phyloP scores from a whole-genome alignment of 1,284 basidiomycete species.

The Ustilago bromivora region DNA sequence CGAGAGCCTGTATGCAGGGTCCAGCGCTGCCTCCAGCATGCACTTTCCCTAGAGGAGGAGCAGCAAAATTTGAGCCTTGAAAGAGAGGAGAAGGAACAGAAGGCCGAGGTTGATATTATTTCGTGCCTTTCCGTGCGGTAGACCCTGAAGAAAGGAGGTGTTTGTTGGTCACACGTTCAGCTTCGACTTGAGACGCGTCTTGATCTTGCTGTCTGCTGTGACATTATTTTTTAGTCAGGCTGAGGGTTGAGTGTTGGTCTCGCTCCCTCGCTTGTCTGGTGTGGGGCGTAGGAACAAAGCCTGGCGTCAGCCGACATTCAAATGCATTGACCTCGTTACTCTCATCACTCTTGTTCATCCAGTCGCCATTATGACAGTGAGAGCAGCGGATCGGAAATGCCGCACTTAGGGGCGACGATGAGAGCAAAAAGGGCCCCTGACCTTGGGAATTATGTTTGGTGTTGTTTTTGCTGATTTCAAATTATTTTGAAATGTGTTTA shows the following conservation, averaged over 20 bases:
- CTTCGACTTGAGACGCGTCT: conserved; percentile 23
- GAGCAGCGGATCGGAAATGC: not conserved
- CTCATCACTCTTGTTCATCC: not conserved
- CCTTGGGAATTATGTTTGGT: conserved; percentile 2
- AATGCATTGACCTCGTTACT: not conserved
- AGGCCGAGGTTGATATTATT: not conserved
- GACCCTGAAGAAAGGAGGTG: not conserved
- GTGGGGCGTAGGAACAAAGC: not conserved
- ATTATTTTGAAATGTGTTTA: conserved; percentile 7
- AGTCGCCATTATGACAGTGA: not conserved
- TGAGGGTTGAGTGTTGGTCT: conserved; percentile 25
- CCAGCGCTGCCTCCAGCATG: not conserved
- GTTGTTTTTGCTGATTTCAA: not conserved
- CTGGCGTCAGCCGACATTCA: not conserved
- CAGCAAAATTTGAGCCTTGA: not conserved
- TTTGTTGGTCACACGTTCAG: conserved; percentile 18
- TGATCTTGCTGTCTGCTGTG: conserved; percentile 9
- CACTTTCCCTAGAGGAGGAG: not conserved
- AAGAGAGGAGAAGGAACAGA: not conserved
- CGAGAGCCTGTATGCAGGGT: conserved; percentile 27
- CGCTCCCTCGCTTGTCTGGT: not conserved
- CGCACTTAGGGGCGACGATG: conserved; percentile 5
- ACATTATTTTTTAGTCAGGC: not conserved
- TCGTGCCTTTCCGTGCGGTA: conserved; percentile 28
- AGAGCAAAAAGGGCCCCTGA: not conserved